These are phyloP conservation scores for Blastobotrys proliferans DNA, from an alignment of 1,139 yeast species.

Conservation along the genomic window DNA sequence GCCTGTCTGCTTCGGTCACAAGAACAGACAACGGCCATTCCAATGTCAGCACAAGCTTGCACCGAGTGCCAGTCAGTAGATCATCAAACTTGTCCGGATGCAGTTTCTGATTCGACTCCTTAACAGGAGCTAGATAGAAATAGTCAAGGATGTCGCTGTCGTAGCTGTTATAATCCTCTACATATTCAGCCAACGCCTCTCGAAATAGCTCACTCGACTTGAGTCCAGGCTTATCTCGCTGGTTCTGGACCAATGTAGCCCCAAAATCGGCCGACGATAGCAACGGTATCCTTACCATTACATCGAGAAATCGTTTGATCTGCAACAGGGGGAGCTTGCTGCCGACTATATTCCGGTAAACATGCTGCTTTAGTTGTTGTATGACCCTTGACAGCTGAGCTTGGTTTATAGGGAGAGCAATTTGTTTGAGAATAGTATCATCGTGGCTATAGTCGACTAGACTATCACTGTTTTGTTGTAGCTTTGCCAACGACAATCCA, in stretches of 20 bases:
- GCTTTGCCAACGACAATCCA: conserved; percentile 20
- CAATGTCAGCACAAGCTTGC: conserved; percentile 17
- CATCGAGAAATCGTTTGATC: conserved; percentile 17
- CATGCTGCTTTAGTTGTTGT: conserved; percentile 17
- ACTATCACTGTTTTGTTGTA: no score
- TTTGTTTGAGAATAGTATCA: background rate
- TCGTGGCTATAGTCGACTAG: no score
- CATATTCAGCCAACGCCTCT: conserved; percentile 10
- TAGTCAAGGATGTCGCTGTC: background rate
- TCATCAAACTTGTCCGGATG: conserved; percentile 22
- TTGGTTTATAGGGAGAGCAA: conserved; percentile 19
- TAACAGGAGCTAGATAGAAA: conserved; percentile 6
- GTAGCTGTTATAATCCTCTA: conserved; percentile 10
- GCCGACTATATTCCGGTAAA: conserved; percentile 21
- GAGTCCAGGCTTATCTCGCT: no score
- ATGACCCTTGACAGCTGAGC: conserved; percentile 19
- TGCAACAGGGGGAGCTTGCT: conserved; percentile 18
- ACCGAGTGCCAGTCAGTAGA: conserved; percentile 18
- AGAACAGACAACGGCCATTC: conserved; percentile 25
- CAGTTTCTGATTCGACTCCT: conserved; percentile 15
- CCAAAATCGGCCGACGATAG: conserved; percentile 24
- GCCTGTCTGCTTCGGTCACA: conserved; percentile 16
- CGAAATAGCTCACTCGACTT: conserved; percentile 6
- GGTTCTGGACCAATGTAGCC: conserved; percentile 4
- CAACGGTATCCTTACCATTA: conserved; percentile 22